Evolutionary conservation across 257 asterid species (phyloP), one percentile per base, ranked within the genome.

Genomic region (Gentiana straminea): DNA sequence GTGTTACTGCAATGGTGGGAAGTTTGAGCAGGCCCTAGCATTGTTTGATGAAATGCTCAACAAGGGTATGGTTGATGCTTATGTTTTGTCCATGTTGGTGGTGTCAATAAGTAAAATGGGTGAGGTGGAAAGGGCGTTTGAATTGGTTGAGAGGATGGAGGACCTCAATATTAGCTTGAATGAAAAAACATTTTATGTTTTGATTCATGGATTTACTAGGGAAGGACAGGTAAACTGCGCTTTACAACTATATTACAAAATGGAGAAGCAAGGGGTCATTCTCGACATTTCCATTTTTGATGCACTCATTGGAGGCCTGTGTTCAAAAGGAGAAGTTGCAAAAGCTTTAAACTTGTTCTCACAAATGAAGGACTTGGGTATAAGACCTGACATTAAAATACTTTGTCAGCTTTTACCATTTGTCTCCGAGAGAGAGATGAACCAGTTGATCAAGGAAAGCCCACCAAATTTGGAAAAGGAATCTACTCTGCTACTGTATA

Each of bases 161-260:
- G 73, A 72, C 57, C 84, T 75, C 34, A 69, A 68, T 39, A 75
- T 76, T 47, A 66, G 48, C 64, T 74, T 90, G 73, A 82, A 79
- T 35, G 94, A 90, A 79, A 86, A 84, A 79, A 84, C 94, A 0
- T 73, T 70, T 44, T 78, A 66, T 68, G 67, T 86, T 54, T 55
- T 90, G 69, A 75, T 86, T 67, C 97, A 90, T 71, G 94, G 97
- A 54, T 86, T 90, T 48, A 79, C 74, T 64, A 78, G 68, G 75
- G 84, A 75, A 63, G 52, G 68, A 51, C 72, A 86, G 73, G 78
- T 73, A 24, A 94, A 86, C 64, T 79, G 72, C 63, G 94, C 94
- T 15, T 70, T 90, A 41, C 74, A 77, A 63, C 81, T 90, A 35
- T 68, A 77, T 60, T 55, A 79, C 64, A 82, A 84, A 69, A 84